Conservation (phyloP, 2,329 filamentous ascomycete genomes). For the Penicillium sp. region DNA sequence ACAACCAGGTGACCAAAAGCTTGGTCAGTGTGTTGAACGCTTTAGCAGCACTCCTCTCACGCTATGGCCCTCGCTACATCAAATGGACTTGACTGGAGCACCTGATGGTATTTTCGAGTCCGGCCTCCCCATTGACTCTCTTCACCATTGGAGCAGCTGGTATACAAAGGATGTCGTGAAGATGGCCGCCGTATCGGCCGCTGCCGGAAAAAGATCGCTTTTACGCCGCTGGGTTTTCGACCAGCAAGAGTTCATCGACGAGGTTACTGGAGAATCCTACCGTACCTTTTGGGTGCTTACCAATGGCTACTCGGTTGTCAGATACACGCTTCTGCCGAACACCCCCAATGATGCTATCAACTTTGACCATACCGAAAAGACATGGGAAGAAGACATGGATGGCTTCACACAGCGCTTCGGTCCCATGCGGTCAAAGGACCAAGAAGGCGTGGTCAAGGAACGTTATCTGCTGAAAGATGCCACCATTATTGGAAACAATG, state of each 20-base stretch:
- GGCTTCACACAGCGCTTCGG: conserved; percentile 39
- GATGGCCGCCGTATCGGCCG: conserved; percentile 40
- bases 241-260: conserved; percentile 35
- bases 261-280: conserved; percentile 29
- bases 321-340: conserved; percentile 36
- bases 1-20: conserved; percentile 43
- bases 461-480: conserved; percentile 39
- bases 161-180: conserved; percentile 43
- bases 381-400: conserved; percentile 40
- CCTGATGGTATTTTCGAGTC: conserved; percentile 43
- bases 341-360: conserved; percentile 38
- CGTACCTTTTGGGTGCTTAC: conserved; percentile 43
- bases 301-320: conserved; percentile 42
- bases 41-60: conserved; percentile 38
- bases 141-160: conserved; percentile 45
- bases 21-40: conserved; percentile 40
- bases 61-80: conserved; percentile 40
- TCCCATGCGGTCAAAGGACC: conserved; percentile 36
- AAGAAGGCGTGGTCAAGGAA: conserved; percentile 38
- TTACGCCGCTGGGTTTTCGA: conserved; percentile 44
- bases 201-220: conserved; percentile 38
- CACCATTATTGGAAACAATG: conserved; percentile 38
- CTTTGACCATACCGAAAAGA: conserved; percentile 42
- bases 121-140: conserved; percentile 39
- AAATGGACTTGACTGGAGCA: conserved; percentile 43